phyloP scores from a whole-genome alignment of 345 rosid species.

The Trapa bicornis region DNA sequence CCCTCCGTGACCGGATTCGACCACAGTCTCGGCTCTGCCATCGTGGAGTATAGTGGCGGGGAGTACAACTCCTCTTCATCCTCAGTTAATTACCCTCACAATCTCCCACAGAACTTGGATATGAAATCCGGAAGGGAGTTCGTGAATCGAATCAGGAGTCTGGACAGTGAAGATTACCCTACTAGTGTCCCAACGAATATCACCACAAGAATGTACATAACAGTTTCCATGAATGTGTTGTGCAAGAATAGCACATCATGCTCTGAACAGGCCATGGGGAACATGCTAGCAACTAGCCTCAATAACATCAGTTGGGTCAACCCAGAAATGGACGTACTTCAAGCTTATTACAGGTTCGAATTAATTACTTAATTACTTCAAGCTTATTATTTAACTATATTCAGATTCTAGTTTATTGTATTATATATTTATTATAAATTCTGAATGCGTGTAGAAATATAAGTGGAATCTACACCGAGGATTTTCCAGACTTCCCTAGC shows the following conservation, averaged over 20 bases:
- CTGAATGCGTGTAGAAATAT: neutral
- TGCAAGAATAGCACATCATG: neutral
- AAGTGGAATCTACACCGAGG: neutral
- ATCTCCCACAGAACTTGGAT: neutral
- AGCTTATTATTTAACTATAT: no score
- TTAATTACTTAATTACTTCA: neutral
- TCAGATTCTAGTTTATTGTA: no score
- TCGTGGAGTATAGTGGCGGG: neutral
- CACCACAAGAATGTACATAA: neutral
- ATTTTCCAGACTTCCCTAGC: neutral
- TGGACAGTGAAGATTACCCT: neutral
- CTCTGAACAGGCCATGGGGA: neutral
- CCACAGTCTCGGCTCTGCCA: neutral
- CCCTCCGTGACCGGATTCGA: neutral
- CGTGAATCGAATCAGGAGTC: neutral
- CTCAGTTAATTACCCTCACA: neutral
- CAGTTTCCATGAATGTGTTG: neutral
- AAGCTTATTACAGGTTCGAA: neutral
- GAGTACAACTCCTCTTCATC: neutral
- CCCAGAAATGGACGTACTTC: neutral
- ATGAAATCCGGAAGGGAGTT: neutral
- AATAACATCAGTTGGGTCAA: neutral
- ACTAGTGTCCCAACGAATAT: neutral
- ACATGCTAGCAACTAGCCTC: neutral
- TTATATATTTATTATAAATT: no score